Evolutionary conservation across 2,329 filamentous ascomycete genomes (phyloP), one percentile per base, ranked within the genome.

Genomic region (Talaromyces pinophilus): DNA sequence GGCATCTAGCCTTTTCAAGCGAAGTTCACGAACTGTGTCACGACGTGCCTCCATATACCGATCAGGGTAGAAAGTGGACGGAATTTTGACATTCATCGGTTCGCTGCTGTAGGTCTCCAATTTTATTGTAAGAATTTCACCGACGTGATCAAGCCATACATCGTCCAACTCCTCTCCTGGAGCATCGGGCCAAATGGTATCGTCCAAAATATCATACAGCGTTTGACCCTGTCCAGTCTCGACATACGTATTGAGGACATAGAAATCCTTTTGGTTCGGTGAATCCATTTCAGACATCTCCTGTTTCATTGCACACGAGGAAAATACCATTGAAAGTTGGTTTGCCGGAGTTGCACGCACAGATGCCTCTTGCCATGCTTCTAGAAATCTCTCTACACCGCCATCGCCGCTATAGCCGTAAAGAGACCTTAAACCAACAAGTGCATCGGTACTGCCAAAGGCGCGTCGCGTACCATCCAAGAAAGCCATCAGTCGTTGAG

Each of bases 401-500:
- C 72, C 77, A 59, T 81, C 79, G 0, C 75, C 71, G 60, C 76
- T 73, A 40, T 76, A 74, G 4, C 72, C 71, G 42, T 72, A 71
- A 60, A 78, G 71, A 42, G 71, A 70, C 38, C 82, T 80, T 8
- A 84, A 71, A 46, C 81, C 76, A 30, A 80, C 75, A 48, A 89
- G 76, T 1, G 80, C 79, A 69, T 85, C 84, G 5, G 80, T 78
- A 68, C 84, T 88, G 4, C 84, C 87, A 73, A 88, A 89, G 1
- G 85, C 82, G 65, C 87, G 82, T 52, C 84, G 77, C 3, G 86
- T 87, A 4, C 74, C 76, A 70, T 88, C 85, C 59, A 89, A 74
- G 64, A 89, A 87, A 4, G 87, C 86, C 80, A 88, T 86, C 57
- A 89, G 71, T 13, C 87, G 82, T 72, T 90, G 87, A 42, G 82